Percentiles rank a stretch among this genome's conserved stretches.
Evolutionary conservation across 768 basidiomycete genomes (phyloP).

Genomic region (Lactarius tabidus): DNA sequence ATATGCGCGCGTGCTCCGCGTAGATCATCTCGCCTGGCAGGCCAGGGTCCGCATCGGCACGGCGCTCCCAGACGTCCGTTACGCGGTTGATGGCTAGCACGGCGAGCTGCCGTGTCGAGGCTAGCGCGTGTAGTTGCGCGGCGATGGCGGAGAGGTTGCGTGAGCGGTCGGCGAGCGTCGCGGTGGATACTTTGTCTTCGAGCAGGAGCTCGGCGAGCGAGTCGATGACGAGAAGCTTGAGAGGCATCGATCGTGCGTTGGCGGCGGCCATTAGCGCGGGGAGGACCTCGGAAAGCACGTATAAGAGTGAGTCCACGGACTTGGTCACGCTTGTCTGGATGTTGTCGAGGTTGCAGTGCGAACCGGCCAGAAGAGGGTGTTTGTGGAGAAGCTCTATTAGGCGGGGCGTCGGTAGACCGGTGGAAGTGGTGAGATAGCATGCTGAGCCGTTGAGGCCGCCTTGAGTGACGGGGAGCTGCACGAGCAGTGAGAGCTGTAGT

Average conservation of each 20-base stretch:
- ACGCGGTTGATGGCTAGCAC: slow-evolving; percentile 90
- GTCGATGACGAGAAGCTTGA: slow-evolving; percentile 83
- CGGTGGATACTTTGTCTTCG: slow-evolving; percentile 52
- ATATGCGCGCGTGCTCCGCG: slow-evolving; percentile 70
- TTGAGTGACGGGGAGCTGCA: slow-evolving; percentile 58
- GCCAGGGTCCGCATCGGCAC: slow-evolving; percentile 27
- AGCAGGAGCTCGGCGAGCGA: slow-evolving; percentile 85
- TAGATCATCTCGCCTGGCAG: slow-evolving; percentile 50
- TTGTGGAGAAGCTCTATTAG: slow-evolving; percentile 59
- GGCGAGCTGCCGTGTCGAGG: slow-evolving; percentile 57
- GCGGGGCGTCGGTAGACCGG: slow-evolving; percentile 62
- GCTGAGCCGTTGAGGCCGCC: slow-evolving; percentile 64
- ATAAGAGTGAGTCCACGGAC: slow-evolving; percentile 50
- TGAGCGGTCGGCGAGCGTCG: slow-evolving; percentile 68
- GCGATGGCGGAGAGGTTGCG: slow-evolving; percentile 65
- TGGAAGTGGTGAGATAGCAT: slow-evolving; percentile 75
- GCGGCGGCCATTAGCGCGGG: slow-evolving; percentile 46
- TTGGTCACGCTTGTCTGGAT: slow-evolving; percentile 60
- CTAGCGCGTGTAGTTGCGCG: slow-evolving; percentile 64
- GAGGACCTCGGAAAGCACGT: slow-evolving; percentile 51
- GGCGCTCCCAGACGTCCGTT: slow-evolving; percentile 60
- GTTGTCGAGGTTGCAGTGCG: slow-evolving; percentile 46
- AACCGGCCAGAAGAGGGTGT: slow-evolving; percentile 44
- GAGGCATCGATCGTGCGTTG: slow-evolving; percentile 43
- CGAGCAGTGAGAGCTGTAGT: slow-evolving; percentile 73